These are phyloP conservation scores for Cenococcum geophilum DNA, from an alignment of 495 filamentous ascomycete genomes.

Conservation along the genomic window DNA sequence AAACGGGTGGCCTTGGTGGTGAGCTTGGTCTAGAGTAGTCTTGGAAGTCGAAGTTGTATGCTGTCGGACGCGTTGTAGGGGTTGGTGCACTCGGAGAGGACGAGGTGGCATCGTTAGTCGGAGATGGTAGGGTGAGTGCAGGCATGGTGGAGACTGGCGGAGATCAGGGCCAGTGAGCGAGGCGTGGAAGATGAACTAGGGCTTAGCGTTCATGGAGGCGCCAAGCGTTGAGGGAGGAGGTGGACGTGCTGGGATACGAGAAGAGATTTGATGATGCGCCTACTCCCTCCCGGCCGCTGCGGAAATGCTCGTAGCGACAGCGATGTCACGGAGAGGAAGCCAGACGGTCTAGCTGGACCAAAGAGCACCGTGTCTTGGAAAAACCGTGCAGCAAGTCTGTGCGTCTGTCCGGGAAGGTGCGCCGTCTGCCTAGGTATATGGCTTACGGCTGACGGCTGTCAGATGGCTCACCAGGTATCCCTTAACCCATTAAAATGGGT, in stretches of 20 bases:
- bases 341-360: no score
- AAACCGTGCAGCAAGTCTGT: no score
- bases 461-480: no score
- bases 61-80: not conserved
- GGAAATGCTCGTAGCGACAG: no score
- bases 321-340: no score
- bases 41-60: not conserved
- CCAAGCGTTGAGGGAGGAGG: slow-evolving; percentile 1
- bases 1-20: slow-evolving; percentile 33
- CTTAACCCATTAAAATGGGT: no score
- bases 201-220: not conserved
- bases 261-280: not conserved
- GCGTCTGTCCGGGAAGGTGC: no score
- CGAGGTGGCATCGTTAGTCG: slow-evolving; percentile 5
- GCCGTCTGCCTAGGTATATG: no score
- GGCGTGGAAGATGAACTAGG: not conserved
- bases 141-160: slow-evolving; percentile 20
- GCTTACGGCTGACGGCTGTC: no score
- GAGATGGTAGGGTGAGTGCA: slow-evolving; percentile 14
- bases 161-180: not conserved
- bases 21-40: slow-evolving; percentile 18
- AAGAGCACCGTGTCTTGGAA: no score
- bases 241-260: not conserved
- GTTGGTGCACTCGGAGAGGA: slow-evolving; percentile 3
- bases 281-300: no score